Conservation (phyloP, 2,329 filamentous ascomycete genomes). For the Fusarium algeriense region DNA sequence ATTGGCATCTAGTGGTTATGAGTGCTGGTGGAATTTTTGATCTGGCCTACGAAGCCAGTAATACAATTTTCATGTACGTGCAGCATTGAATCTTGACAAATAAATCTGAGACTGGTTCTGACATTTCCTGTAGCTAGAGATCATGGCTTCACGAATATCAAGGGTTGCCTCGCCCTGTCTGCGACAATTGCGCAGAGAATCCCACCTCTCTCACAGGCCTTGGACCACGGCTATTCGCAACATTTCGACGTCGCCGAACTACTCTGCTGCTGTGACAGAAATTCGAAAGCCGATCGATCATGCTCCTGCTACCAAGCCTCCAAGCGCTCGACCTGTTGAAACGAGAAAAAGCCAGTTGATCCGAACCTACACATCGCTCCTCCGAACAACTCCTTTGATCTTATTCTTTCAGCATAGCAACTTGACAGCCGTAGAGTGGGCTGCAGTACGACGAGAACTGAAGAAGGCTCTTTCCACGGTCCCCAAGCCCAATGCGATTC, state of each 20-base stretch:
- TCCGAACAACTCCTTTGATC: constrained; percentile 86
- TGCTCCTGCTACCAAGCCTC: constrained; percentile 80
- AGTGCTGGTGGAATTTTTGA: constrained; percentile 41
- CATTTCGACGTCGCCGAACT: constrained; percentile 47
- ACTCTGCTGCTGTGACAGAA: constrained; percentile 44
- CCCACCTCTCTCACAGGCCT: constrained; percentile 26
- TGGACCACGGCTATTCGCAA: constrained; percentile 40
- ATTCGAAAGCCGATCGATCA: constrained; percentile 59
- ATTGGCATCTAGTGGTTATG: constrained; percentile 15
- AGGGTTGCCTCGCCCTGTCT: constrained; percentile 40
- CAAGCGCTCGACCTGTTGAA: constrained; percentile 86
- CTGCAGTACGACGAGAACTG: constrained; percentile 59
- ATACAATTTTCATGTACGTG: constrained; percentile 22
- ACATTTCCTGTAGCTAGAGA: neutral
- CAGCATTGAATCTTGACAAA: neutral
- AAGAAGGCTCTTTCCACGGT: constrained; percentile 60
- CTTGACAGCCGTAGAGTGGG: constrained; percentile 74
- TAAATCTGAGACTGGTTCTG: neutral
- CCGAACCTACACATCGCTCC: constrained; percentile 86
- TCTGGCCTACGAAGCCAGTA: constrained; percentile 23
- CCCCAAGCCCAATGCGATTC: constrained; percentile 46
- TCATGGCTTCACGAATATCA: constrained; percentile 45
- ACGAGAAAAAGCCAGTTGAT: constrained; percentile 90
- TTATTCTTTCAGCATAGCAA: constrained; percentile 84
- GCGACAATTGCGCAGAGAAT: constrained; percentile 43